phyloP scores from a whole-genome alignment of 2,329 filamentous ascomycete species.

The Acephala macrosclerotiorum region DNA sequence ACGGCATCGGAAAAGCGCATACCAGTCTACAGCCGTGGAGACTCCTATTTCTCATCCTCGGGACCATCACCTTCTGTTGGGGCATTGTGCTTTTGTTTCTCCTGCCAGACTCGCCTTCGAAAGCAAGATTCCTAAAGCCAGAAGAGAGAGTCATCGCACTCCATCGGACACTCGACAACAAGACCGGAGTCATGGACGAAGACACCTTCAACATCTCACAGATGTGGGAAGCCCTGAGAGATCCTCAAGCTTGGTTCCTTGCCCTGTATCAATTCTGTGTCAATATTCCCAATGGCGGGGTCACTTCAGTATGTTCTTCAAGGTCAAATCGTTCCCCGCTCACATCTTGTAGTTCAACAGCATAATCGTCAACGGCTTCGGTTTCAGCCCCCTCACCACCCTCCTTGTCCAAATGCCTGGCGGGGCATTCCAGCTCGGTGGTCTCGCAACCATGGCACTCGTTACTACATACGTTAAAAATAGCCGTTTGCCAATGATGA shows the following conservation, averaged over 20 bases:
- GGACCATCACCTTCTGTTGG: background rate
- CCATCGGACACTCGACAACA: constrained; percentile 3
- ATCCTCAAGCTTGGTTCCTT: constrained; percentile 10
- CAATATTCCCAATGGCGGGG: constrained; percentile 4
- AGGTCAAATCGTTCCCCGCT: background rate
- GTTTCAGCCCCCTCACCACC: constrained; percentile 64
- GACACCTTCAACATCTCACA: constrained; percentile 2
- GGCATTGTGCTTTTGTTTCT: constrained; percentile 5
- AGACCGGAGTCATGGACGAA: constrained; percentile 1
- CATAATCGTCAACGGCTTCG: constrained; percentile 36
- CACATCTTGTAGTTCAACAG: constrained; percentile 3
- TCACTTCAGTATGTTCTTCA: background rate
- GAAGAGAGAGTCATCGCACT: constrained; percentile 2
- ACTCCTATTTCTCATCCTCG: background rate
- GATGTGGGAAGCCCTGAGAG: constrained; percentile 8
- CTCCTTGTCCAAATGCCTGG: constrained; percentile 54
- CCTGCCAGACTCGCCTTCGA: background rate
- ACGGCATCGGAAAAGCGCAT: constrained; percentile 12
- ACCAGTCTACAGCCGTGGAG: background rate
- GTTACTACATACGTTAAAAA: constrained; percentile 60
- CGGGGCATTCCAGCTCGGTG: background rate
- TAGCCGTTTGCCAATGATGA: constrained; percentile 39
- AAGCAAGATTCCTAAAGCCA: background rate
- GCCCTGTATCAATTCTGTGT: constrained; percentile 5
- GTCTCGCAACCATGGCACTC: constrained; percentile 1